These are phyloP conservation scores for Wickerhamiella sorbophila DNA, from an alignment of 805 yeast genomes.

Conservation along the genomic window DNA sequence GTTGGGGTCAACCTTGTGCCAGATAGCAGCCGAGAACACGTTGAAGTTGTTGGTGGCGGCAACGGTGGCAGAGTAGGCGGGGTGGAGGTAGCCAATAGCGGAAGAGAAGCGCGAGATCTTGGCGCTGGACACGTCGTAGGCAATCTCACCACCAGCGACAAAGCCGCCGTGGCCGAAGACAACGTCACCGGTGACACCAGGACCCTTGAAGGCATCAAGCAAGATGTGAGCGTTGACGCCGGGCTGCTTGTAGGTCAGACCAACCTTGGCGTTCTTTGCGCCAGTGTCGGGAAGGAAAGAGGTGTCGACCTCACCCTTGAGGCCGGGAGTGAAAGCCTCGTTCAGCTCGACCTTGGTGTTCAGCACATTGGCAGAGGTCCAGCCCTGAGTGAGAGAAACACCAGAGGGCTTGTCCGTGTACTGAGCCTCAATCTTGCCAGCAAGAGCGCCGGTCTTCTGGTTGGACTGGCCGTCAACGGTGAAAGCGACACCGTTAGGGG, in stretches of 20 bases:
- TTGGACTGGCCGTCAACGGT: conserved; percentile 82
- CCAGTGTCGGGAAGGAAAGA: conserved; percentile 69
- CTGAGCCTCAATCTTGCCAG: conserved; percentile 83
- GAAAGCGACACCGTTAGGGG: conserved; percentile 94
- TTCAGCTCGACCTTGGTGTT: conserved; percentile 87
- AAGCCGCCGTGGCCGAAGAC: conserved; percentile 92
- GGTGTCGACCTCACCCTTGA: conserved; percentile 84
- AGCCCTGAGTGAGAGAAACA: conserved; percentile 88
- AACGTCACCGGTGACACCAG: conserved; percentile 87
- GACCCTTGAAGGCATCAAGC: conserved; percentile 91
- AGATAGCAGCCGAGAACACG: conserved; percentile 88
- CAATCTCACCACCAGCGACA: conserved; percentile 93
- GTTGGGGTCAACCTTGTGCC: conserved; percentile 81
- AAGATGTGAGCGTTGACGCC: conserved; percentile 87
- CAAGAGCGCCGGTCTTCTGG: conserved; percentile 63
- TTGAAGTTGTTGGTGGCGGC: conserved; percentile 76
- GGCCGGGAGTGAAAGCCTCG: conserved; percentile 87
- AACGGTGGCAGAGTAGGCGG: conserved; percentile 73
- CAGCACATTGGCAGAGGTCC: conserved; percentile 88
- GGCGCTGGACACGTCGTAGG: conserved; percentile 89
- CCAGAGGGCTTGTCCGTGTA: conserved; percentile 88
- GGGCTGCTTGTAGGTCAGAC: conserved; percentile 83
- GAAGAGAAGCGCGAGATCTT: conserved; percentile 87
- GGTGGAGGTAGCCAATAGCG: conserved; percentile 84
- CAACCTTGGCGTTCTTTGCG: conserved; percentile 75